phyloP scores from a whole-genome alignment of 192 early-diverging fungal species.

The Cladochytrium replicatum region DNA sequence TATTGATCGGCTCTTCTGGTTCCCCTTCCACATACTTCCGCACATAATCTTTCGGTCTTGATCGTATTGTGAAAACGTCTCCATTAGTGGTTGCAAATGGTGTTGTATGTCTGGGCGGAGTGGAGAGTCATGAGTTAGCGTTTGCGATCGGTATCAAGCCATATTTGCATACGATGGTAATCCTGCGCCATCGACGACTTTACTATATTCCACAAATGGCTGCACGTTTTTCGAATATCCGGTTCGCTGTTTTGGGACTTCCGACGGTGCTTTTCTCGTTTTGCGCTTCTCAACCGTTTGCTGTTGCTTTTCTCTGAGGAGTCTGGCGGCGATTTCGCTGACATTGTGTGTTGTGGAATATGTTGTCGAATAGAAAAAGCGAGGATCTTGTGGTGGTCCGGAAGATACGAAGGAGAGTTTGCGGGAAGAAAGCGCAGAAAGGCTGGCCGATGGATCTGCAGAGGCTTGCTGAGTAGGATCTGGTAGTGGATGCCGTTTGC shows the following conservation, averaged over 20 bases:
- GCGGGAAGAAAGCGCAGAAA: no score
- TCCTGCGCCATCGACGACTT: conserved; percentile 27
- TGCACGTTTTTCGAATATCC: conserved; percentile 35
- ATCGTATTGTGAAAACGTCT: conserved; percentile 9
- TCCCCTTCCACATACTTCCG: background rate
- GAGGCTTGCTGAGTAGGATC: no score
- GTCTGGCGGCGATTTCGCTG: background rate
- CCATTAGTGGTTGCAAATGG: conserved; percentile 22
- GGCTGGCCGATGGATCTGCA: no score
- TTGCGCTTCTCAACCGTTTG: background rate
- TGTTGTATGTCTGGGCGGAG: conserved; percentile 13
- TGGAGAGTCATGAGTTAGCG: background rate
- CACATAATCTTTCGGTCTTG: background rate
- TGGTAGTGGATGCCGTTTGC: no score
- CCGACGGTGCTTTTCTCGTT: background rate
- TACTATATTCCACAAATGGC: conserved; percentile 32
- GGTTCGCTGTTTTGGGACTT: conserved; percentile 20
- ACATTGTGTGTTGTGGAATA: conserved; percentile 31
- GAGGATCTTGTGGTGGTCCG: conserved; percentile 22
- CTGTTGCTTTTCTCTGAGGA: background rate
- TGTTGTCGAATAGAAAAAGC: conserved; percentile 27
- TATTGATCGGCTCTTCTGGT: no score
- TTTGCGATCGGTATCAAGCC: conserved; percentile 1
- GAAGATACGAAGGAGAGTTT: no score
- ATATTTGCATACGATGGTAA: conserved; percentile 12